Evolutionary conservation across 345 rosid genomes (phyloP).

Genomic region (Dipteronia dyeriana): DNA sequence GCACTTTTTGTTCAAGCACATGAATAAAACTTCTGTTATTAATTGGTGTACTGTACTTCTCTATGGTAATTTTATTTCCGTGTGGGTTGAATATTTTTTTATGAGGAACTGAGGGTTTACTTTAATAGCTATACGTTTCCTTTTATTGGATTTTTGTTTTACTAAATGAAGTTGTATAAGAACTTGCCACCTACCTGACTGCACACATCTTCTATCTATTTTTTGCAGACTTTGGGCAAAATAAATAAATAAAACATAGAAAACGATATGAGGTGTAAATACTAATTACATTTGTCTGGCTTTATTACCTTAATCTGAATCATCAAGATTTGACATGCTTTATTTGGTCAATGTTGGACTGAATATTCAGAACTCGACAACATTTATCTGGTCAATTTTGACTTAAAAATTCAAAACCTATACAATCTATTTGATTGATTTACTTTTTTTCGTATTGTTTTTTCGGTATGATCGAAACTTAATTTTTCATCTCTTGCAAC

Average conservation of each 20-base stretch:
- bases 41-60: background rate
- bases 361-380: background rate
- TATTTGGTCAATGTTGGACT: constrained; percentile 3
- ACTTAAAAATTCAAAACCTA: background rate
- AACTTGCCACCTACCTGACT: background rate
- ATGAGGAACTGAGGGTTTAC: background rate
- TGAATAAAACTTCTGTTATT: background rate
- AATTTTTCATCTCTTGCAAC: constrained; percentile 31
- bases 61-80: background rate
- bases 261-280: background rate
- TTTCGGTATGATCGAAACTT: constrained; percentile 2
- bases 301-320: background rate
- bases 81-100: background rate
- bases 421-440: background rate
- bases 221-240: background rate
- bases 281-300: background rate
- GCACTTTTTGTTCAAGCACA: background rate
- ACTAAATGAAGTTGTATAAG: background rate
- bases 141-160: background rate
- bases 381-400: background rate
- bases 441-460: background rate
- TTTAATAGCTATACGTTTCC: background rate
- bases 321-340: background rate
- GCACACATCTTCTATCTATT: background rate
- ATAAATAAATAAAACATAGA: too few relatives aligned